These are phyloP conservation scores for Alternaria brassicicola DNA, from an alignment of 2,329 filamentous ascomycete genomes.

Conservation along the genomic window DNA sequence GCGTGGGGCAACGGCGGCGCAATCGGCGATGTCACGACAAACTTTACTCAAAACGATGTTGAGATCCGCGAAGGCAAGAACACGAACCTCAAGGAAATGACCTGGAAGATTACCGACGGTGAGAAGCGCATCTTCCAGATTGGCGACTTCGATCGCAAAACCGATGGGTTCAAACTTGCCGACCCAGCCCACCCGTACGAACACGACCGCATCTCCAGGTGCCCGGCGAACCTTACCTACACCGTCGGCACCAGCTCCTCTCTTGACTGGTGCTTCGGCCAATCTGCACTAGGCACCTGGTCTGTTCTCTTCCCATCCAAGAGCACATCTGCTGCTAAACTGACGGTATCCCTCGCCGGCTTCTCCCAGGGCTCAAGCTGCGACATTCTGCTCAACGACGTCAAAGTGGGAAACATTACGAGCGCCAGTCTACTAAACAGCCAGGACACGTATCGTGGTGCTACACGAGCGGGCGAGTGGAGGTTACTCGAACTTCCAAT, in stretches of 20 bases:
- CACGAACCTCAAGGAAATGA: constrained; percentile 49
- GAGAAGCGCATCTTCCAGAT: constrained; percentile 57
- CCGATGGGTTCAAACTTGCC: constrained; percentile 52
- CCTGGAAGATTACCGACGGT: constrained; percentile 49
- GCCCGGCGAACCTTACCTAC: constrained; percentile 55
- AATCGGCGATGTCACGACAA: constrained; percentile 55
- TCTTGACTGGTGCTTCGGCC: constrained; percentile 59
- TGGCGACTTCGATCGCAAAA: constrained; percentile 56
- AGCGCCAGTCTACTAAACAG: constrained; percentile 49
- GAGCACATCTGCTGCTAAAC: constrained; percentile 35
- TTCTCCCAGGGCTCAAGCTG: constrained; percentile 53
- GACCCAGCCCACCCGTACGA: constrained; percentile 52
- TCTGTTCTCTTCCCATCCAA: constrained; percentile 43
- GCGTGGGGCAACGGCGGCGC: constrained; percentile 58
- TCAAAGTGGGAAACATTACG: constrained; percentile 51
- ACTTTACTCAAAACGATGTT: constrained; percentile 52
- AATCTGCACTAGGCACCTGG: constrained; percentile 48
- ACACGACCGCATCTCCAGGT: constrained; percentile 54
- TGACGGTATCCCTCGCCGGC: constrained; percentile 55
- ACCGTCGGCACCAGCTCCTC: constrained; percentile 46
- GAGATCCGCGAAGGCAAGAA: constrained; percentile 44
- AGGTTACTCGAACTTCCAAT: constrained; percentile 53
- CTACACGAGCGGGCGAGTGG: constrained; percentile 57
- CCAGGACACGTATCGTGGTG: constrained; percentile 57
- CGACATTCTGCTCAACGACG: constrained; percentile 52